phyloP scores from a whole-genome alignment of 1,284 basidiomycete species.

The Violaceomyces palustris region DNA sequence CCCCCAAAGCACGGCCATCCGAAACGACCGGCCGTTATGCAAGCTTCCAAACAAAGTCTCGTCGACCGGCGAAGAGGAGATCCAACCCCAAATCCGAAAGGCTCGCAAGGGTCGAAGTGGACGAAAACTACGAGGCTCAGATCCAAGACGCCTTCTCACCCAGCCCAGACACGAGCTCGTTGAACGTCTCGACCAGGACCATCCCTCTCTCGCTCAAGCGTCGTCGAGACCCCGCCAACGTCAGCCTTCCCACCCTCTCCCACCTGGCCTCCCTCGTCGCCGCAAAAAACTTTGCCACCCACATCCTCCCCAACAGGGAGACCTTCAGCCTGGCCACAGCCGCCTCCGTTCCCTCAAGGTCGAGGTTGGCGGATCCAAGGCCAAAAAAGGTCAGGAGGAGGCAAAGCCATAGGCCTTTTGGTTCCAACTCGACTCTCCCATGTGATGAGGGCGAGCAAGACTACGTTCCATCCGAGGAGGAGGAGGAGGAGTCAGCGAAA shows the following conservation, averaged over 20 bases:
- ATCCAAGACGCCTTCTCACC: no score
- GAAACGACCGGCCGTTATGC: no score
- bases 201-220: no score
- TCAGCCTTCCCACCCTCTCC: conserved; percentile 8
- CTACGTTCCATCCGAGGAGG: conserved; percentile 13
- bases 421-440: conserved; percentile 9
- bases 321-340: conserved; percentile 5
- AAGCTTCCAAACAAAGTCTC: no score
- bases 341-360: not conserved
- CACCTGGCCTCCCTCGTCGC: conserved; percentile 9
- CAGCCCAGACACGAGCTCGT: no score
- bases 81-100: no score
- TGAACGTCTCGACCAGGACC: no score
- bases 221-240: no score
- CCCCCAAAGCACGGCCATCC: no score
- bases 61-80: no score
- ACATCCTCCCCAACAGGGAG: conserved; percentile 13
- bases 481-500: not conserved
- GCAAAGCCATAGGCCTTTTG: conserved; percentile 8
- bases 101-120: no score
- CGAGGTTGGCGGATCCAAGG: conserved; percentile 1
- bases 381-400: conserved; percentile 1
- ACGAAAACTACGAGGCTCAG: no score
- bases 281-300: conserved; percentile 10
- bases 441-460: conserved; percentile 16